Percentiles rank a stretch among this genome's conserved stretches.
Conservation (phyloP, 331 rosid species). For the Malus hybrid region DNA sequence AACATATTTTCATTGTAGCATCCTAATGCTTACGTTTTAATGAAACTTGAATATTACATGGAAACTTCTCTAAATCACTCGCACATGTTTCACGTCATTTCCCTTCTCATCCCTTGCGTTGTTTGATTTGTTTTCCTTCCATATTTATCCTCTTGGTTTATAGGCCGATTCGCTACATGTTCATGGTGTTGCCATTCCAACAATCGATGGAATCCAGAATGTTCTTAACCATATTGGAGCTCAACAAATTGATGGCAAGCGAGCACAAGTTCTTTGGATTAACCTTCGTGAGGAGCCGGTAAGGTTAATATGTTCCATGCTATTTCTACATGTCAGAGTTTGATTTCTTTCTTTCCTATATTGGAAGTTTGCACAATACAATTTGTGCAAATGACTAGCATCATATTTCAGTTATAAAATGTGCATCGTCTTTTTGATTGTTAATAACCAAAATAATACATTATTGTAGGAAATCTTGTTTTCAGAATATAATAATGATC, state of each 20-base stretch:
- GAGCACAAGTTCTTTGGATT: slow-evolving; percentile 64
- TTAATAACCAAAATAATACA: background rate
- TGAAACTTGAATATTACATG: background rate
- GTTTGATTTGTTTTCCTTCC: background rate
- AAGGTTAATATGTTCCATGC: background rate
- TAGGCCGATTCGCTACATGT: slow-evolving; percentile 67
- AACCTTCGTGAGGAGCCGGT: slow-evolving; percentile 95
- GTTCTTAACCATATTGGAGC: slow-evolving; percentile 78
- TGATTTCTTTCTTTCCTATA: background rate
- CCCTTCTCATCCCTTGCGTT: background rate
- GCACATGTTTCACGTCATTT: background rate
- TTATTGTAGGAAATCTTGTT: background rate
- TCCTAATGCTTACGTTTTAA: background rate
- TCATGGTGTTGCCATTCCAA: slow-evolving; percentile 92
- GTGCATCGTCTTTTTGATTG: background rate
- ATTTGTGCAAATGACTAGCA: background rate
- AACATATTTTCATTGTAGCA: background rate
- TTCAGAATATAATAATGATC: background rate
- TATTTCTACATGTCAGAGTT: background rate
- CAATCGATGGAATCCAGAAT: slow-evolving; percentile 62
- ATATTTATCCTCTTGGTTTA: background rate
- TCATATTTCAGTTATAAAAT: background rate
- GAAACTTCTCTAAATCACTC: background rate
- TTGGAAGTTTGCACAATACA: background rate
- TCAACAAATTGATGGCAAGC: slow-evolving; percentile 30